Base-by-base conservation (phyloP, 2,329 filamentous ascomycete genomes). In the Ophiostoma populinum region DNA sequence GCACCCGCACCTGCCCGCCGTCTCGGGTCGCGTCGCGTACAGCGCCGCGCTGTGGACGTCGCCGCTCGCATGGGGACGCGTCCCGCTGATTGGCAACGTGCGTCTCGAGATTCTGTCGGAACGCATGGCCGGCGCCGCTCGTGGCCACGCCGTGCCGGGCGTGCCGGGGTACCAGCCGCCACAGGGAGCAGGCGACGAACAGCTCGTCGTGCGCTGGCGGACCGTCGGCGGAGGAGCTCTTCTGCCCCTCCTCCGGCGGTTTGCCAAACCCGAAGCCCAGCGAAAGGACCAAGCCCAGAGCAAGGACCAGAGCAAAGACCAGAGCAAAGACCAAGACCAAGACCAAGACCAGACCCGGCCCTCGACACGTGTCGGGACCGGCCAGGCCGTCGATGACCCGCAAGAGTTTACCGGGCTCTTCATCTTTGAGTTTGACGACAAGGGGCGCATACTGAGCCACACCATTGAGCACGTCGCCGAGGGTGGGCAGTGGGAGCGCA, bases 11-110 rank as follows among this genome's bases (percentile, higher is more conserved):
- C 80, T 98, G 3, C 90, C 90, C 22, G 80, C 75, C n/a, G 90
- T 95, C 26, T 82, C 81, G 19, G 90, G 90, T 35, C 74, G 80
- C 31, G 79, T 94, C 24, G 79, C 83, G 32, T 98, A 98, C 54
- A 80, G 80, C 24, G 87, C 90, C 13, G 90, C 90, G 3, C 63
- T 98, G 24, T 95, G 86, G 86, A 94, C 90, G 1, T 85, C 86
- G 0, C 90, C 90, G 0, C 78, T 98, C 34, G 87, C 86, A 20
- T 98, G 90, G 90, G 92, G 92, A 49, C 74, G 81, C 19, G 68
- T 98, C 1, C 90, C 90, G 3, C 71, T 95, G 15, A 69, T 94
- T 21, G 86, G 87, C 45, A 92, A 93, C 49, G 82, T 94, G 29
- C 76, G 75, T 46, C 68, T 98, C 9, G 75, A 82, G 47, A 90